phyloP scores from a whole-genome alignment of 495 filamentous ascomycete species.

The Cenococcum geophilum region DNA sequence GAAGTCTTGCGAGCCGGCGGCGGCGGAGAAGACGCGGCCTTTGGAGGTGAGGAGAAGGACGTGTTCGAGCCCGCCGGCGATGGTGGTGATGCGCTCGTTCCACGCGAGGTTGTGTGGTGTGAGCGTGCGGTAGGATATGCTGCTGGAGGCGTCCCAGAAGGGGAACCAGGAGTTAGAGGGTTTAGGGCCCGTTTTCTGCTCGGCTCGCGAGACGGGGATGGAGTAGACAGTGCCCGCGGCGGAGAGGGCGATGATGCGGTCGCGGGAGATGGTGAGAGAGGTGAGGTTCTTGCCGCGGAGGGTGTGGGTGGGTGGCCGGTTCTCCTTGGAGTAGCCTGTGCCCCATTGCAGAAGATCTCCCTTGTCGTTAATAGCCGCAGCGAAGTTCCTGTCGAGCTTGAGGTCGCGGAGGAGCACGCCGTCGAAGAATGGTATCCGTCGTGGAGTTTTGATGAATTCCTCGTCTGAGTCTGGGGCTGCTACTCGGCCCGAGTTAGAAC shows the following conservation, averaged over 20 bases:
- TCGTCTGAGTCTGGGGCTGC: constrained; percentile 80
- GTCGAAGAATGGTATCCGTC: constrained; percentile 76
- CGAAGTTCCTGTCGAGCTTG: constrained; percentile 75
- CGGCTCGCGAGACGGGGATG: constrained; percentile 64
- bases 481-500: constrained; percentile 77
- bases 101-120: constrained; percentile 60
- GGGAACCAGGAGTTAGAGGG: constrained; percentile 67
- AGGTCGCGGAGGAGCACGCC: constrained; percentile 78
- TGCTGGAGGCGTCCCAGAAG: constrained; percentile 56
- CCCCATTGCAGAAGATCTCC: constrained; percentile 95
- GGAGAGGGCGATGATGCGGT: constrained; percentile 75
- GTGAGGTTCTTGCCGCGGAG: constrained; percentile 74
- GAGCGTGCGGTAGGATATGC: constrained; percentile 64
- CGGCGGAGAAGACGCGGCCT: constrained; percentile 81
- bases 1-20: constrained; percentile 67
- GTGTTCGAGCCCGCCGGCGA: constrained; percentile 77
- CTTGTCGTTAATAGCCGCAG: constrained; percentile 81
- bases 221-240: constrained; percentile 80
- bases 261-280: constrained; percentile 65
- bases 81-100: constrained; percentile 66
- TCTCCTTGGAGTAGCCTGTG: constrained; percentile 56
- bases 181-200: constrained; percentile 61
- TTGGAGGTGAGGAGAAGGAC: constrained; percentile 75
- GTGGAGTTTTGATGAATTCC: constrained; percentile 66
- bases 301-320: constrained; percentile 58